phyloP scores from a whole-genome alignment of 140 eudicot genomes.

The Senecio squalidus region DNA sequence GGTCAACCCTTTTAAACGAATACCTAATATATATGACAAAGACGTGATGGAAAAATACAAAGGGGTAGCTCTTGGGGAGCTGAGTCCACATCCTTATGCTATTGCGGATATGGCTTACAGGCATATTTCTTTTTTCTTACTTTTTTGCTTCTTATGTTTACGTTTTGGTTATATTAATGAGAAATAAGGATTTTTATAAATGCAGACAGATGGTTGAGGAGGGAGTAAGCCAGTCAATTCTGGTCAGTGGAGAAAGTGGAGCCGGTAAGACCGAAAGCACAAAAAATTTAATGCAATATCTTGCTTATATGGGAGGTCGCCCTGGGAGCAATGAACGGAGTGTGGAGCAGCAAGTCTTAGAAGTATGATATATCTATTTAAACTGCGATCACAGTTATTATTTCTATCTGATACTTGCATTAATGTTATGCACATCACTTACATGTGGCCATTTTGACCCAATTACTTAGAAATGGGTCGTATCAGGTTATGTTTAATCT shows the following conservation, averaged over 20 bases:
- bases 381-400: no score
- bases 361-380: conserved; percentile 29
- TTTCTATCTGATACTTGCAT: no score
- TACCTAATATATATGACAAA: conserved; percentile 56
- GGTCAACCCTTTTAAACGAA: conserved; percentile 61
- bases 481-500: not conserved
- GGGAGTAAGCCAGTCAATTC: conserved; percentile 55
- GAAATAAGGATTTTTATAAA: conserved; percentile 6
- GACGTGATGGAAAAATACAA: conserved; percentile 57
- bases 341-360: conserved; percentile 59
- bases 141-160: no score
- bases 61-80: conserved; percentile 61
- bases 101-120: conserved; percentile 66
- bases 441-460: not conserved
- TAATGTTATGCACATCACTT: conserved; percentile 10
- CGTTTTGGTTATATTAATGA: conserved; percentile 10
- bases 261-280: conserved; percentile 71
- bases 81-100: conserved; percentile 67
- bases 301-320: conserved; percentile 65
- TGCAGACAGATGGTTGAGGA: conserved; percentile 52
- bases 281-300: conserved; percentile 59
- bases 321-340: conserved; percentile 37
- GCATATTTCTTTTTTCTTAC: conserved; percentile 17
- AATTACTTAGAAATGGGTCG: conserved; percentile 2
- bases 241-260: conserved; percentile 72